Evolutionary conservation across 2,329 filamentous ascomycete genomes (phyloP), one percentile per base, ranked within the genome.

Genomic region (Calonectria crousiana): DNA sequence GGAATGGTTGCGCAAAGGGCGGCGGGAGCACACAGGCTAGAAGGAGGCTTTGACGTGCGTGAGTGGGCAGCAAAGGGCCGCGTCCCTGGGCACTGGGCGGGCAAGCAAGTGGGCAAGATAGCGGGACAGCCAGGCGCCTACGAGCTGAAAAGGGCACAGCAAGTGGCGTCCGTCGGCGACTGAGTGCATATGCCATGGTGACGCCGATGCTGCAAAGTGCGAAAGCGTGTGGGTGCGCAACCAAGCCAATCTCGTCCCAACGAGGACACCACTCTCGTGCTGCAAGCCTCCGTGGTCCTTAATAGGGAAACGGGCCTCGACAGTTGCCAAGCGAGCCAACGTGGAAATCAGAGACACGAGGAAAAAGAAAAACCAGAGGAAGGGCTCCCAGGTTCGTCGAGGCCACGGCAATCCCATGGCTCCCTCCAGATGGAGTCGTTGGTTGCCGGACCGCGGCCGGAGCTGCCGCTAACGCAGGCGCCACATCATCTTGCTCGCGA

Each of bases 381-480:
- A 47, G 44, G 44, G 20, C 6, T 18, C 14, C 34, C 56, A 20
- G 2, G 56, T 62, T 62, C n/a, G 34, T 62, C 23, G 56, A 62
- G 26, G 34, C 56, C 56, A 28, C 44, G 20, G 44, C 47, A 68
- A 34, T 64, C 30, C 34, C 20, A 64, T 47, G 30, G 13, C 51
- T 68, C 49, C 49, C 52, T 52, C 70, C 70, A 32, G 56, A 41
- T 41, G 34, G 56, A 41, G 56, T 62, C 52, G 28, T 73, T 67
- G 67, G 71, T 76, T 67, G 56, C 73, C 69, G 34, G 44, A 30
- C 60, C 60, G 26, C 26, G 47, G 23, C 65, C 66, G 67, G 70
- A 71, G 73, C 56, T 64, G 52, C 70, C 70, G 67, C 72, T 75
- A 73, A 69, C 52, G 69, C 26, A 53, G 52, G 51, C 47, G 69